Evolutionary conservation across 1,139 yeast species (phyloP), one percentile per base, ranked within the genome.

Genomic region (Wickerhamomyces sp.): DNA sequence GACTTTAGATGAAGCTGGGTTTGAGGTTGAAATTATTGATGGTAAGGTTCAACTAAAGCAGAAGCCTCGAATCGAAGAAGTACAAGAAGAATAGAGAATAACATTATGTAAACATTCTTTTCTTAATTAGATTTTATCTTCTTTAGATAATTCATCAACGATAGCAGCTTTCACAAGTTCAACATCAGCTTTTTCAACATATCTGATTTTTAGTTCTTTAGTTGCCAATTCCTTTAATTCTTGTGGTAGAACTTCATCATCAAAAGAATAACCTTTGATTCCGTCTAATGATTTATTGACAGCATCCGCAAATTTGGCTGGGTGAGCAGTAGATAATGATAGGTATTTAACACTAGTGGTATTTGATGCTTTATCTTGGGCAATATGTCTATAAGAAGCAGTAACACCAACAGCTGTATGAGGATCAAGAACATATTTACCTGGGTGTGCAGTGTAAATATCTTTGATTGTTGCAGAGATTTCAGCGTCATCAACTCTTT

Each of bases 251-350:
- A 94, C 97, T 51, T 87, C 90, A 38, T 72, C 71, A 53, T 88
- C 96, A 56, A 92, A 92, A 5, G 89, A 78, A 65, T 90, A 94
- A 19, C 79, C 88, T 19, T 73, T 76, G 46, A 78, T 70, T 2
- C 73, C 72, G 37, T 65, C 61, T 52, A 92, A 75, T 2, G 97
- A 89, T 54, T 76, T 69, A 61, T 89, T 84, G 16, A 92, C 98
- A 39, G 96, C 98, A 48, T 89, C 97, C 21, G 96, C 87, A 59
- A 92, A 92, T 66, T 92, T 92, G 45, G 98, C 98, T 32, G 98
- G 98, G 60, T 92, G 98, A 7, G 98, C 98, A 33, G 98, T 92
- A 3, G 97, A 85, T 45, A 92, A 76, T 6, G 96, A 86, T 37
- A 92, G 74, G 61, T 87, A 87, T 39, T 67, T 61, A 33, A 71